Evolutionary conservation across 306 rosid genomes (phyloP).

Genomic region (Luffa acutangula): DNA sequence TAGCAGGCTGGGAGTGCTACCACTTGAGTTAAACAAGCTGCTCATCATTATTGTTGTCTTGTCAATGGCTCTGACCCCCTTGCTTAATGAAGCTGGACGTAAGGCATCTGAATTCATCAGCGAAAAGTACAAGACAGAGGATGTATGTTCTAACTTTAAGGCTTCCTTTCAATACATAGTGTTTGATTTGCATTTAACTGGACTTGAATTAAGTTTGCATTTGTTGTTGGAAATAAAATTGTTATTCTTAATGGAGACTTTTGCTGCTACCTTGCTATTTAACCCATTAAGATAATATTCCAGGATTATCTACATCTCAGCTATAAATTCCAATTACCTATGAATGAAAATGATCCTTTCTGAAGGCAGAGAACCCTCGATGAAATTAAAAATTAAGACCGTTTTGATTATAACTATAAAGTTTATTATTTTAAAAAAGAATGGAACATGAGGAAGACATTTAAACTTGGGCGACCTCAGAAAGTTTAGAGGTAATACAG

Average conservation of each 20-base stretch:
- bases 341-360: background rate
- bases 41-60: constrained; percentile 93
- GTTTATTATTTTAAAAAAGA: background rate
- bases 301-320: background rate
- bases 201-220: background rate
- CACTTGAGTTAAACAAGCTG: constrained; percentile 96
- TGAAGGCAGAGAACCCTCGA: background rate
- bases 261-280: background rate
- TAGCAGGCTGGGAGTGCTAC: constrained; percentile 90
- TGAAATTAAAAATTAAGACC: background rate
- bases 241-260: background rate
- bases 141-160: constrained; percentile 32
- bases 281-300: background rate
- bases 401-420: background rate
- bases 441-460: background rate
- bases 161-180: background rate
- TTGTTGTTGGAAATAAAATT: background rate
- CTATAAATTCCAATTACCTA: background rate
- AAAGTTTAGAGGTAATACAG: background rate
- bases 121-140: constrained; percentile 32
- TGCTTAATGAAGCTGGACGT: constrained; percentile 95
- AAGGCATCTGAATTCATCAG: constrained; percentile 65
- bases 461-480: background rate
- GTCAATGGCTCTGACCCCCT: constrained; percentile 94
- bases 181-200: background rate